A percentile compares a stretch with the other conserved stretches of the same genome.
Evolutionary conservation across 1,139 yeast species (phyloP).

Genomic region (Debaryomyces psychrophilus): DNA sequence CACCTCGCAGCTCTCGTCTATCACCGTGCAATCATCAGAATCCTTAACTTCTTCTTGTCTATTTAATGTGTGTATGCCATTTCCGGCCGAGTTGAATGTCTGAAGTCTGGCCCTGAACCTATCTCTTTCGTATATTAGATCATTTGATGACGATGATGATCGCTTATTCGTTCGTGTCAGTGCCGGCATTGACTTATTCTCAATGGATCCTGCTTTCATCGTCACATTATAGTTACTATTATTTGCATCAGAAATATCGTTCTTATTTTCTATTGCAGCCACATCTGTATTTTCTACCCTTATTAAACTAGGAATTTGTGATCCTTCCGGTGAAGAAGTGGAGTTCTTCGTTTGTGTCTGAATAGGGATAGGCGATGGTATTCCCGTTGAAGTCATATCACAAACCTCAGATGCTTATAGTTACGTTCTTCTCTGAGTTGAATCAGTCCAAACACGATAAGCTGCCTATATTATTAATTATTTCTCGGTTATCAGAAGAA

Average conservation of each 20-base stretch:
- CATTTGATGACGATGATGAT: slow-evolving; percentile 48
- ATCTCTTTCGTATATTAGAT: slow-evolving; percentile 46
- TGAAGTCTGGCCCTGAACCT: slow-evolving; percentile 46
- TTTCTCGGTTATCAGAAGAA: slow-evolving; percentile 1
- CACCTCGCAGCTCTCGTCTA: slow-evolving; percentile 33
- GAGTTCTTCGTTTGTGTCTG: background rate
- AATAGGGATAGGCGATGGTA: background rate
- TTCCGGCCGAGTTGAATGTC: slow-evolving; percentile 29
- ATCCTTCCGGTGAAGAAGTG: background rate
- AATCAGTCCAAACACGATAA: slow-evolving; percentile 5
- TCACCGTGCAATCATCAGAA: slow-evolving; percentile 12
- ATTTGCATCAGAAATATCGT: background rate
- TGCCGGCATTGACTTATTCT: background rate
- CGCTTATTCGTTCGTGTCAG: slow-evolving; percentile 29
- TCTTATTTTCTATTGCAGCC: background rate
- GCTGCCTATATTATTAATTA: background rate
- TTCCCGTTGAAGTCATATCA: slow-evolving; percentile 5
- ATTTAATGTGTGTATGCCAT: background rate
- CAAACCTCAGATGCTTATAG: background rate
- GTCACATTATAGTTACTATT: background rate
- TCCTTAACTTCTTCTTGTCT: slow-evolving; percentile 9
- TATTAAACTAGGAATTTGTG: slow-evolving; percentile 2
- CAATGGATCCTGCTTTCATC: background rate
- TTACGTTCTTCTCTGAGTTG: slow-evolving; percentile 4
- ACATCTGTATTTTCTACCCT: background rate